These are phyloP conservation scores for Acacia crassicarpa DNA, from an alignment of 306 rosid species.

Conservation along the genomic window DNA sequence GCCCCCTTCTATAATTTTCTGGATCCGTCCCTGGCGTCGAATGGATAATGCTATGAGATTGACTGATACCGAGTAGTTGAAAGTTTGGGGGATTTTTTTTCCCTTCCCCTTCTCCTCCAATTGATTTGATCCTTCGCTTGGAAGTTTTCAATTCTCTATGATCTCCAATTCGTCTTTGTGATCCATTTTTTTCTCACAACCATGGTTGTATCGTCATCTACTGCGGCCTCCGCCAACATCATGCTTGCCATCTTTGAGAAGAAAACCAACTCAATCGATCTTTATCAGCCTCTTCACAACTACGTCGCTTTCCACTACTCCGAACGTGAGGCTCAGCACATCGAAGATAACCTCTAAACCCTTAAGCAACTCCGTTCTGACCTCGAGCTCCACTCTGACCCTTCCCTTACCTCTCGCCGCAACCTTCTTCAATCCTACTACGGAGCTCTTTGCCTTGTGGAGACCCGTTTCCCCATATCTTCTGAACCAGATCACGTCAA, in stretches of 20 bases:
- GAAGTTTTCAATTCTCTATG: neutral
- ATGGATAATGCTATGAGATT: neutral
- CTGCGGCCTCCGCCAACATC: constrained; percentile 55
- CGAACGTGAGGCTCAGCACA: constrained; percentile 90
- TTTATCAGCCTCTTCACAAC: constrained; percentile 88
- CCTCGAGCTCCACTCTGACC: constrained; percentile 80
- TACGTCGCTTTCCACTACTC: constrained; percentile 85
- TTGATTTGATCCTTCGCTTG: neutral
- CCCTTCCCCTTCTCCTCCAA: neutral
- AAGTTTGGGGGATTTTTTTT: no score
- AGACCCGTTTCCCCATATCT: constrained; percentile 95
- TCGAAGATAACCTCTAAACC: constrained; percentile 94
- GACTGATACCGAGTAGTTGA: neutral
- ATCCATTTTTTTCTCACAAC: neutral
- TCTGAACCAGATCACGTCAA: constrained; percentile 82
- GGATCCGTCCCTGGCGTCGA: no score
- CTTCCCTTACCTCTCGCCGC: constrained; percentile 79
- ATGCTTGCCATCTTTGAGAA: constrained; percentile 94
- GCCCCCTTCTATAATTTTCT: no score
- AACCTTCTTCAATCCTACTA: constrained; percentile 77
- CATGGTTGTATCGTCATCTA: constrained; percentile 63
- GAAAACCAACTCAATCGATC: constrained; percentile 72
- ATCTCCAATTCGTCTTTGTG: neutral
- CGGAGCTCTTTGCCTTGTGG: constrained; percentile 82
- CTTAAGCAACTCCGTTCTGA: constrained; percentile 82